These are phyloP conservation scores for Tetracladium setigerum DNA, from an alignment of 495 filamentous ascomycete species.

Conservation along the genomic window DNA sequence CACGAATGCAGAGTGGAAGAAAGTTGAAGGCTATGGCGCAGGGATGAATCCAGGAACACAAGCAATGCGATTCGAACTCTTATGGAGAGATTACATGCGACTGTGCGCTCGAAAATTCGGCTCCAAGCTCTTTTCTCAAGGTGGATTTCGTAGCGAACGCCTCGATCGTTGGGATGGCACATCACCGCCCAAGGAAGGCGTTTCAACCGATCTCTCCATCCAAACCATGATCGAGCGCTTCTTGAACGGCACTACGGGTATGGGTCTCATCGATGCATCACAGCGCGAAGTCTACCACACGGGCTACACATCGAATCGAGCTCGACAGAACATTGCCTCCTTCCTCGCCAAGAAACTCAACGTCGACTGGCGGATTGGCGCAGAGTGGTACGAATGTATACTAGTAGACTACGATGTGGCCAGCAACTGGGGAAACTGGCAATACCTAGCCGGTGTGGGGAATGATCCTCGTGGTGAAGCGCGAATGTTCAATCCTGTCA, in stretches of 20 bases:
- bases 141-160: constrained; percentile 47
- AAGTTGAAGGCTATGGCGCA: constrained; percentile 38
- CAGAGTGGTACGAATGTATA: constrained; percentile 68
- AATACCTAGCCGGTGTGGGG: constrained; percentile 65
- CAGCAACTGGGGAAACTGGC: constrained; percentile 74
- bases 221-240: constrained; percentile 38
- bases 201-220: constrained; percentile 20
- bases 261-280: constrained; percentile 62
- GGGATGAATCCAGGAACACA: constrained; percentile 63
- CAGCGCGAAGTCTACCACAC: constrained; percentile 62
- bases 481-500: constrained; percentile 65
- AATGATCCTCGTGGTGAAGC: constrained; percentile 56
- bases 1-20: constrained; percentile 5
- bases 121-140: constrained; percentile 47
- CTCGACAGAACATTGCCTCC: constrained; percentile 62
- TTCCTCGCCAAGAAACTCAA: constrained; percentile 63
- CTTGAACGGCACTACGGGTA: constrained; percentile 55
- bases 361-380: constrained; percentile 71
- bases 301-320: constrained; percentile 64
- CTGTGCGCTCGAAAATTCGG: constrained; percentile 60
- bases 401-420: constrained; percentile 65
- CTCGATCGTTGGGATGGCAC: constrained; percentile 31
- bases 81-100: constrained; percentile 73
- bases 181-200: constrained; percentile 6
- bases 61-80: constrained; percentile 58